A percentile compares a stretch with the other conserved stretches of the same genome.
Evolutionary conservation across 768 basidiomycete genomes (phyloP).

Genomic region (Xerocomus potaroensis): DNA sequence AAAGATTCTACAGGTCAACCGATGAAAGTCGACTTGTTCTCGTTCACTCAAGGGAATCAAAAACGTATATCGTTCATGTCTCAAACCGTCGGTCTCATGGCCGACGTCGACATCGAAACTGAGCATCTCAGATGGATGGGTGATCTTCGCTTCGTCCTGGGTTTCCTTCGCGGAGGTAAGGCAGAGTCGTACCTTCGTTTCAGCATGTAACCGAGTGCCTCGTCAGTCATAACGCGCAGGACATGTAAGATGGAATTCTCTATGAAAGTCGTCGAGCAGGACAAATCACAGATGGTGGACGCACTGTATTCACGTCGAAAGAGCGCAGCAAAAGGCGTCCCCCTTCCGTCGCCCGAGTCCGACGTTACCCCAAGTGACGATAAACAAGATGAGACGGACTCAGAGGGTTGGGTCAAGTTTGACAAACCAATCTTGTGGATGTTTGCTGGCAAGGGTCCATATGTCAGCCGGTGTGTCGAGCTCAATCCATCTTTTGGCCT

Average conservation of each 20-base stretch:
- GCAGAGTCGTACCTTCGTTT: background rate
- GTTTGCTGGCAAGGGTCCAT: conserved; percentile 78
- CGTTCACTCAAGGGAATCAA: conserved; percentile 63
- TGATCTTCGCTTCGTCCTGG: conserved; percentile 69
- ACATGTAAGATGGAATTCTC: conserved; percentile 68
- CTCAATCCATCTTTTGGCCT: background rate
- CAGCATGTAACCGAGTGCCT: background rate
- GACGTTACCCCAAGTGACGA: conserved; percentile 9
- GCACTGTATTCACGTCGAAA: conserved; percentile 39
- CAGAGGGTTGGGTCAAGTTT: conserved; percentile 66
- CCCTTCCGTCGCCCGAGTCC: conserved; percentile 8
- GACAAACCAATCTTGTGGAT: conserved; percentile 66
- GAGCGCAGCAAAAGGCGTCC: conserved; percentile 12
- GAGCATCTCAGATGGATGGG: conserved; percentile 88
- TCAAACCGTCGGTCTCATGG: conserved; percentile 79
- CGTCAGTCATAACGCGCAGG: conserved; percentile 54
- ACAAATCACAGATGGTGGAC: conserved; percentile 70
- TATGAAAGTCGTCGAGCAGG: conserved; percentile 61
- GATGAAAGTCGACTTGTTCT: conserved; percentile 75
- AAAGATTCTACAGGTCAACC: conserved; percentile 49
- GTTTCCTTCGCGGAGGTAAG: conserved; percentile 67
- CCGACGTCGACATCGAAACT: conserved; percentile 80
- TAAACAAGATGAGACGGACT: conserved; percentile 24
- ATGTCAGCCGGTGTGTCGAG: conserved; percentile 52
- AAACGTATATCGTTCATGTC: conserved; percentile 76